A percentile compares a stretch with the other conserved stretches of the same genome.
These are phyloP conservation scores for Thelonectria rubi DNA, from an alignment of 2,329 filamentous ascomycete genomes.

Conservation along the genomic window DNA sequence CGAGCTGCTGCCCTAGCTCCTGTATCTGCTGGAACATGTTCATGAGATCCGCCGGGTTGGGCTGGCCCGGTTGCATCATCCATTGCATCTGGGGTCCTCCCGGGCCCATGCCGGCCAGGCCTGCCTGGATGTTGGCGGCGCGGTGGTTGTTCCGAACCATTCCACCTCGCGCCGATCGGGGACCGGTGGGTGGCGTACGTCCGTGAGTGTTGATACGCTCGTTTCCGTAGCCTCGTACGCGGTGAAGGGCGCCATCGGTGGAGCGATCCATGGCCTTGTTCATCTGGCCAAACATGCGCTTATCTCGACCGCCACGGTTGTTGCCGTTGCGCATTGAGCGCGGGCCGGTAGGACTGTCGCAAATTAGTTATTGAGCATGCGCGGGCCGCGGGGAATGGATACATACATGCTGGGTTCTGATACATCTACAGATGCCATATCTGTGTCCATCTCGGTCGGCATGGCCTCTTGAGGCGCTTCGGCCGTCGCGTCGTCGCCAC, in stretches of 20 bases:
- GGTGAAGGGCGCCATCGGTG: constrained; percentile 79
- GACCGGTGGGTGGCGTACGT: constrained; percentile 76
- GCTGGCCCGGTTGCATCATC: constrained; percentile 58
- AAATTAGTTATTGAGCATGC: constrained; percentile 51
- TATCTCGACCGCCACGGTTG: constrained; percentile 70
- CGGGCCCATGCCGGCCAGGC: constrained; percentile 57
- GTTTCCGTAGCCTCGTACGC: constrained; percentile 76
- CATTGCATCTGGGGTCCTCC: constrained; percentile 50
- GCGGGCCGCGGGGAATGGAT: background rate
- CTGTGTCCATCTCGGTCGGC: constrained; percentile 67
- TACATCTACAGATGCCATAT: constrained; percentile 71
- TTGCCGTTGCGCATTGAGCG: constrained; percentile 85
- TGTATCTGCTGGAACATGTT: constrained; percentile 87
- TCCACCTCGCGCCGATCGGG: constrained; percentile 63
- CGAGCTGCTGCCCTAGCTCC: constrained; percentile 71
- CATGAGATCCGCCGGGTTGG: constrained; percentile 66
- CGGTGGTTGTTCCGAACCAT: constrained; percentile 62
- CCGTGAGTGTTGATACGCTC: constrained; percentile 84
- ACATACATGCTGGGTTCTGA: constrained; percentile 69
- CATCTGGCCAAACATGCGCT: constrained; percentile 86
- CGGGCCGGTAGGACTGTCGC: constrained; percentile 84
- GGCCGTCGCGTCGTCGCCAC: constrained; percentile 47
- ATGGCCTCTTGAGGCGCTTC: constrained; percentile 48
- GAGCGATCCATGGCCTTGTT: constrained; percentile 83
- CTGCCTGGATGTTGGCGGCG: constrained; percentile 59